phyloP scores from a whole-genome alignment of 108 stramenopile species.

The Cyclotella atomus region DNA sequence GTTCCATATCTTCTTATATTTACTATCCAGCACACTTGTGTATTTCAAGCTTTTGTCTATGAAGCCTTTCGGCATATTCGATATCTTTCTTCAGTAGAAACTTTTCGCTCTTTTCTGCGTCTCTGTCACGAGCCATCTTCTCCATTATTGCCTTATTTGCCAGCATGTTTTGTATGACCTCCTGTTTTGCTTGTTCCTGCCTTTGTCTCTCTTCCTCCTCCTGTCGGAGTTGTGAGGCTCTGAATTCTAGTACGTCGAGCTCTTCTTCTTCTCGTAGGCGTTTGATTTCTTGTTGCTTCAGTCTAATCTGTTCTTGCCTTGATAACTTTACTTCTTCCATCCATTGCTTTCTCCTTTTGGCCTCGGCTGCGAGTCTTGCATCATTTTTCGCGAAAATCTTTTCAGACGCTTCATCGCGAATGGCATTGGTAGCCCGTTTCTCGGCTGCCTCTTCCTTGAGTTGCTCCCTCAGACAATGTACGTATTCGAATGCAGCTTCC shows the following conservation, averaged over 20 bases:
- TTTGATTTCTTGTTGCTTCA: constrained; percentile 38
- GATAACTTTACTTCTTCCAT: constrained; percentile 46
- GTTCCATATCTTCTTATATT: neutral
- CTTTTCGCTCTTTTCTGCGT: constrained; percentile 20
- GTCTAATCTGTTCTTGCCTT: constrained; percentile 48
- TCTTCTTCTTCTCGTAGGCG: constrained; percentile 25
- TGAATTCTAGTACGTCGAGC: constrained; percentile 21
- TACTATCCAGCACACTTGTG: constrained; percentile 11
- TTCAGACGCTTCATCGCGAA: constrained; percentile 38
- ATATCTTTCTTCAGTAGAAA: constrained; percentile 21
- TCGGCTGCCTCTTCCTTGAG: constrained; percentile 36
- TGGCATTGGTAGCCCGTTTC: constrained; percentile 28
- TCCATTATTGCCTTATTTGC: constrained; percentile 31
- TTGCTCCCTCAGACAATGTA: constrained; percentile 30
- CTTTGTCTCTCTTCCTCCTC: constrained; percentile 31
- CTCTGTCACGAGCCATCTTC: constrained; percentile 12
- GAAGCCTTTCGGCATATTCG: constrained; percentile 22
- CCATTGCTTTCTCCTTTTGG: constrained; percentile 22
- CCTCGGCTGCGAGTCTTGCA: constrained; percentile 34
- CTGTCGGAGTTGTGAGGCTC: constrained; percentile 13
- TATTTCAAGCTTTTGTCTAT: constrained; percentile 23
- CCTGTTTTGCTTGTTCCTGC: constrained; percentile 14
- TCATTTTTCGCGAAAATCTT: constrained; percentile 38
- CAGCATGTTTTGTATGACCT: constrained; percentile 20
- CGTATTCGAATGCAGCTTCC: constrained; percentile 29